These are phyloP conservation scores for Iris pallida DNA, from an alignment of 116 monocot species.

Conservation along the genomic window DNA sequence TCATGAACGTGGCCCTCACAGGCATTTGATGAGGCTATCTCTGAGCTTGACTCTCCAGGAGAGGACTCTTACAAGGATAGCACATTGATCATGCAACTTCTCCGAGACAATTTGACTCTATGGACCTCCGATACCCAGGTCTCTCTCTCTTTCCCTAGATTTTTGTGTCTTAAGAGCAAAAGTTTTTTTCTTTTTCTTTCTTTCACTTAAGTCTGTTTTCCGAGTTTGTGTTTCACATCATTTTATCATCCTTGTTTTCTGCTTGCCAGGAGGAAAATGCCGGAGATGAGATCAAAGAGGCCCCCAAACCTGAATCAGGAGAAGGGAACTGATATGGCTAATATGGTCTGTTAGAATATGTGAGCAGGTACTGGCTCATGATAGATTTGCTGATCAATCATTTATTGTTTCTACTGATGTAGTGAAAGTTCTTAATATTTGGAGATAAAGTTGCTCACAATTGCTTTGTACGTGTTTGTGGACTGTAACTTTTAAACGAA, in stretches of 20 bases:
- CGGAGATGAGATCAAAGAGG: constrained; percentile 20
- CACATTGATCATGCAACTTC: constrained; percentile 51
- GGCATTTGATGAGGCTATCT: constrained; percentile 53
- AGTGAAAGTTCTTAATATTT: too few species aligned
- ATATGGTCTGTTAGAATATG: not conserved
- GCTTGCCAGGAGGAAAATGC: constrained; percentile 13
- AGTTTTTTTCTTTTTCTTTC: not conserved
- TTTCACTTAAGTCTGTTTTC: not conserved
- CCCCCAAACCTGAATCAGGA: constrained; percentile 7
- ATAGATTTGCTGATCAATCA: too few species aligned
- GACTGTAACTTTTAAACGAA: too few species aligned
- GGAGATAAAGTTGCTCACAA: too few species aligned
- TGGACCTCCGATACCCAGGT: constrained; percentile 40
- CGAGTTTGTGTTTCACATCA: not conserved
- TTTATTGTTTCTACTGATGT: too few species aligned
- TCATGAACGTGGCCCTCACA: not conserved
- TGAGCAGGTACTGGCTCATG: too few species aligned
- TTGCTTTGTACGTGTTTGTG: too few species aligned
- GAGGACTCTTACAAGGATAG: constrained; percentile 50
- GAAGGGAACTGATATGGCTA: not conserved
- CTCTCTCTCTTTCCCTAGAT: not conserved
- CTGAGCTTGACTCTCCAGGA: constrained; percentile 33
- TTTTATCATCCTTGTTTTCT: not conserved
- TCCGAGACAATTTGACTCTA: constrained; percentile 46
- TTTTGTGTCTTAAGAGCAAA: not conserved